Percentiles rank a stretch among this genome's conserved stretches.
phyloP scores from a whole-genome alignment of 768 basidiomycete genomes.

The Russula griseocarnosa region DNA sequence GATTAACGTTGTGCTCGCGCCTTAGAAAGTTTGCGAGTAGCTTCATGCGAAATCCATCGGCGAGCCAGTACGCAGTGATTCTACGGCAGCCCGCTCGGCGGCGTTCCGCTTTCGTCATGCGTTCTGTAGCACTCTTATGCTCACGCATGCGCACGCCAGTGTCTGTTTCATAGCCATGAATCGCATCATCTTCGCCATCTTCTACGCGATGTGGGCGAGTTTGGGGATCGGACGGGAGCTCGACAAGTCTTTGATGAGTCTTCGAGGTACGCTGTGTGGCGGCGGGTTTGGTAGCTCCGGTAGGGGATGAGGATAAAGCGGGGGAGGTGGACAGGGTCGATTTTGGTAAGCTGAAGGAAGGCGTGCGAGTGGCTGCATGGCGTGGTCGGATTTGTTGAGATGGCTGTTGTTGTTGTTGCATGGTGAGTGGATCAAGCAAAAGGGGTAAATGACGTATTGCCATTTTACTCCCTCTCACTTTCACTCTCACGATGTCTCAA shows the following conservation, averaged over 20 bases:
- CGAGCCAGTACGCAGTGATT: constrained; percentile 86
- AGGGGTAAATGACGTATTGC: constrained; percentile 21
- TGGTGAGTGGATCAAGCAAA: neutral
- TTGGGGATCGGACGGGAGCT: constrained; percentile 87
- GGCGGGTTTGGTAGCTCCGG: constrained; percentile 11
- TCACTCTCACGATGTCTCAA: constrained; percentile 8
- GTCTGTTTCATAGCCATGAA: constrained; percentile 63
- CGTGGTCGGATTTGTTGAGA: constrained; percentile 8
- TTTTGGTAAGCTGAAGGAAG: constrained; percentile 11
- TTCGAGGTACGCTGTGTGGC: constrained; percentile 75
- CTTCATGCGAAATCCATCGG: constrained; percentile 83
- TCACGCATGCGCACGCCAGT: constrained; percentile 41
- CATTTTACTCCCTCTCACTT: neutral
- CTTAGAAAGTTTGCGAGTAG: constrained; percentile 80
- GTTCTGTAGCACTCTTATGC: constrained; percentile 79
- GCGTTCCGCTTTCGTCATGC: constrained; percentile 84
- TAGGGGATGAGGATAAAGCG: neutral
- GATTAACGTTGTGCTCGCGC: constrained; percentile 87
- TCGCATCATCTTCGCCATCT: constrained; percentile 42
- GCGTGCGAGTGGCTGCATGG: neutral
- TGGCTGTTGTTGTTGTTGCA: constrained; percentile 16
- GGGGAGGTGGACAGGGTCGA: neutral
- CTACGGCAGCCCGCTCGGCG: constrained; percentile 76
- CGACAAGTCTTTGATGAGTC: constrained; percentile 85
- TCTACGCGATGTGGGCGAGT: constrained; percentile 55